These are phyloP conservation scores for Pseudozyma thailandica DNA, from an alignment of 1,284 basidiomycete species.

Conservation along the genomic window DNA sequence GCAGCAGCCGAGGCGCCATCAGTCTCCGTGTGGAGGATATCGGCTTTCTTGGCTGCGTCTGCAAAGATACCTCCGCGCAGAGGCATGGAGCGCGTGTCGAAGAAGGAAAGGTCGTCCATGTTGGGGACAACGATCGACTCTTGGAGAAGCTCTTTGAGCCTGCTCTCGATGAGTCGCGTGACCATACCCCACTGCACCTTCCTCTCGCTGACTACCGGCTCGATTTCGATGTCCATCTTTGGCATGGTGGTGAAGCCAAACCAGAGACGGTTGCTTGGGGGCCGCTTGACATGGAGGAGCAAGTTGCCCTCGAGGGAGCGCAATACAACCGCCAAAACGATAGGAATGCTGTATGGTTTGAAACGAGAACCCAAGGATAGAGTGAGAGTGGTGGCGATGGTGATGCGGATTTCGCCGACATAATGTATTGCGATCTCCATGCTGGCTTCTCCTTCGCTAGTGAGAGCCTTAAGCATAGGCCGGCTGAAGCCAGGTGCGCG, in stretches of 20 bases:
- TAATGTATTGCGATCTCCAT: slow-evolving; percentile 86
- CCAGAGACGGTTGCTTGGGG: slow-evolving; percentile 95
- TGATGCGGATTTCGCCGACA: slow-evolving; percentile 87
- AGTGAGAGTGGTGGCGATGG: slow-evolving; percentile 85
- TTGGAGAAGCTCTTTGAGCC: slow-evolving; percentile 85
- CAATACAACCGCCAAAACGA: slow-evolving; percentile 85
- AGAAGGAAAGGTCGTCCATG: slow-evolving; percentile 97
- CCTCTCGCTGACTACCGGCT: slow-evolving; percentile 89
- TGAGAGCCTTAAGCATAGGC: slow-evolving; percentile 96
- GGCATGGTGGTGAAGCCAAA: slow-evolving; percentile 96
- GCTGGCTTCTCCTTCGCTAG: slow-evolving; percentile 87
- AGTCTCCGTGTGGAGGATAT: slow-evolving; percentile 13
- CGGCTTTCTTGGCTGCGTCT: slow-evolving; percentile 73
- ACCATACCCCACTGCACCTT: slow-evolving; percentile 95
- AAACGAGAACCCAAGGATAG: slow-evolving; percentile 79
- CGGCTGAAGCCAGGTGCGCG: slow-evolving; percentile 76
- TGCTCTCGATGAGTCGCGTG: slow-evolving; percentile 85
- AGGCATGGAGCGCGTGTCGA: slow-evolving; percentile 75
- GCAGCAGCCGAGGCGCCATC: slow-evolving; percentile 5
- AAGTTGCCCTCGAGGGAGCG: slow-evolving; percentile 90
- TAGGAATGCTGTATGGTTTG: slow-evolving; percentile 87
- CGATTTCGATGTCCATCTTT: slow-evolving; percentile 85
- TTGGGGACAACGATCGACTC: slow-evolving; percentile 95
- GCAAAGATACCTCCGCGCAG: slow-evolving; percentile 90
- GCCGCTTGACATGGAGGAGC: slow-evolving; percentile 88